Base-by-base conservation (phyloP, 2,329 filamentous ascomycete species). In the Westerdykella ornata region DNA sequence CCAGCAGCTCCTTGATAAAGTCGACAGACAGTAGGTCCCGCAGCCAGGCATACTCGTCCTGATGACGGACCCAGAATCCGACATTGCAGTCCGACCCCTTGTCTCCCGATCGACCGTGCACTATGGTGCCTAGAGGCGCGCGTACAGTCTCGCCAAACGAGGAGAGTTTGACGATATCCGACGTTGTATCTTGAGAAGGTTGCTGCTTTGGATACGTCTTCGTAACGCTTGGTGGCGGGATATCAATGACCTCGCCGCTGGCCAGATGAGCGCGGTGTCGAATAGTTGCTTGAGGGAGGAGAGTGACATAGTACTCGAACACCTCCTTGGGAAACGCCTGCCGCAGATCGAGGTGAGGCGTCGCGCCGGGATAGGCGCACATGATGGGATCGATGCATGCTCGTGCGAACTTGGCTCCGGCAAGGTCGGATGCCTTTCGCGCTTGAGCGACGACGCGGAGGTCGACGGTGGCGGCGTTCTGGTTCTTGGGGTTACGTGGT, bases 381-480 rank as follows among this genome's bases (percentile, higher is more conserved):
- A 72, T 70, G 37, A 70, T 67, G 22, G 63, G 57, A 41, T 72
- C 68, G 34, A 65, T 59, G 22, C 65, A 63, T 8, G 66, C 65
- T 14, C 65, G 51, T 13, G 66, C 59, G 47, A 73, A 72, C 20
- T 62, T 67, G 3, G 51, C 38, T 0, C 63, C 57, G 0, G 61
- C 57, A 1, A 67, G 46, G 15, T 58, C 51, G 30, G 52, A 55
- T 13, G 67, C 63, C 19, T 63, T 52, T 7, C 30, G 57, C 3
- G 75, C 72, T 49, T 80, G 71, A 22, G 53, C 67, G 48, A 75
- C 67, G 36, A 72, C 59, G 17, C 71, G 51, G 31, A 75, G 64
- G 33, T 71, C 70, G 0, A 75, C 72, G 1, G 73, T 77, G 1
- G 72, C 72, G 0, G 65, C 66, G 18, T 70, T 67, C 22, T 75